Evolutionary conservation across 2,329 filamentous ascomycete genomes (phyloP).

Genomic region (Alternaria rosae): DNA sequence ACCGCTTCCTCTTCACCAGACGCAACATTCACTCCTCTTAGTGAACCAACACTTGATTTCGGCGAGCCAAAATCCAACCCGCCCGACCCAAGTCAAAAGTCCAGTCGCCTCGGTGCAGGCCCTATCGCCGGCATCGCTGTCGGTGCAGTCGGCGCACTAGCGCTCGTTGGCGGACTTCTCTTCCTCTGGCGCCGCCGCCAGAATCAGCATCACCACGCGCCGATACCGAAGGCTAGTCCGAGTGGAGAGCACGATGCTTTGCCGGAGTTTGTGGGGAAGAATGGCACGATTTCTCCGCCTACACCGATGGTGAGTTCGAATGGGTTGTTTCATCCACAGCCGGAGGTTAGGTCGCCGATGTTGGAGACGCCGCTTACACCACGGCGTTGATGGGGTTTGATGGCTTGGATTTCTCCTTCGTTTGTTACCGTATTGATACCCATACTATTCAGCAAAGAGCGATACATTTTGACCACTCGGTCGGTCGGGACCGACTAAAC

Average conservation of each 20-base stretch:
- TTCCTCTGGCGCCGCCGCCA: background rate
- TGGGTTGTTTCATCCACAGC: constrained; percentile 1
- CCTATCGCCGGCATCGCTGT: background rate
- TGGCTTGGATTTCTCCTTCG: background rate
- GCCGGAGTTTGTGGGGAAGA: background rate
- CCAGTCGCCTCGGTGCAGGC: background rate
- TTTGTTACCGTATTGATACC: background rate
- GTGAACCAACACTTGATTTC: background rate
- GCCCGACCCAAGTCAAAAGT: background rate
- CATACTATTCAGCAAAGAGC: background rate
- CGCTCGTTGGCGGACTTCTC: background rate
- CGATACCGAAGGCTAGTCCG: background rate
- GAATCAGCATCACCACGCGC: background rate
- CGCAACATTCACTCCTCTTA: background rate
- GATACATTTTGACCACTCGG: background rate
- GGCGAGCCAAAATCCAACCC: background rate
- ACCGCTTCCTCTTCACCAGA: background rate
- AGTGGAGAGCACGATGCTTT: background rate
- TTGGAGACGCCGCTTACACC: background rate
- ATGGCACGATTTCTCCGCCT: background rate
- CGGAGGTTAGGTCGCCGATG: background rate
- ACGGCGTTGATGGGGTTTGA: background rate
- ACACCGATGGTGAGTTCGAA: background rate
- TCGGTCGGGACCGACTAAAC: background rate
- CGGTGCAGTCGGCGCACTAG: background rate